phyloP scores from a whole-genome alignment of 345 rosid genomes.

The Eucalyptus tenuipes region DNA sequence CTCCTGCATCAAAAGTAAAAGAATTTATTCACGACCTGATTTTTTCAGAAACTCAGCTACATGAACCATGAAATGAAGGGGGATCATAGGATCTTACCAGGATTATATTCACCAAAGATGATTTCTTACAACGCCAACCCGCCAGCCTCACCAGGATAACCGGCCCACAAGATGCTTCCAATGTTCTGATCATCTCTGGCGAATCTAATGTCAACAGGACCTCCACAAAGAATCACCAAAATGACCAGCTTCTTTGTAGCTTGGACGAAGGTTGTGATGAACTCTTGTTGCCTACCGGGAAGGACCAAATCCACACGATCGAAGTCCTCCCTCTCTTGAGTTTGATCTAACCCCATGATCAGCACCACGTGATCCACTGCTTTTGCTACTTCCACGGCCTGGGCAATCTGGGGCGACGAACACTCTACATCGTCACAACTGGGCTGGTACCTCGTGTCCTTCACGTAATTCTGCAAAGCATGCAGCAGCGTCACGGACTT shows the following conservation, averaged over 20 bases:
- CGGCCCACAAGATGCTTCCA: slow-evolving; percentile 86
- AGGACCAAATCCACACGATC: slow-evolving; percentile 63
- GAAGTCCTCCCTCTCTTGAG: slow-evolving; percentile 58
- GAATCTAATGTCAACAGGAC: slow-evolving; percentile 70
- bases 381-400: slow-evolving; percentile 41
- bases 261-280: slow-evolving; percentile 42
- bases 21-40: not conserved
- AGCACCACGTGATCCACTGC: slow-evolving; percentile 54
- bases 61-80: not conserved
- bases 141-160: slow-evolving; percentile 90
- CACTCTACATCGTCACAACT: slow-evolving; percentile 70
- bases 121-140: slow-evolving; percentile 73
- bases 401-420: slow-evolving; percentile 31
- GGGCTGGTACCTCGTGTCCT: slow-evolving; percentile 24
- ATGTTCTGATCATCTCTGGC: slow-evolving; percentile 40
- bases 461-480: slow-evolving; percentile 40
- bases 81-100: slow-evolving; percentile 30
- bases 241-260: slow-evolving; percentile 56
- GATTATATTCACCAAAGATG: slow-evolving; percentile 85
- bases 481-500: slow-evolving; percentile 41
- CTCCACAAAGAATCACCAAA: slow-evolving; percentile 66
- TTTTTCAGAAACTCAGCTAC: not conserved
- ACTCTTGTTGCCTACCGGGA: slow-evolving; percentile 63
- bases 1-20: slow-evolving; percentile 26
- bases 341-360: slow-evolving; percentile 81